phyloP scores from a whole-genome alignment of 2,329 filamentous ascomycete genomes.

The Phoma sp. region DNA sequence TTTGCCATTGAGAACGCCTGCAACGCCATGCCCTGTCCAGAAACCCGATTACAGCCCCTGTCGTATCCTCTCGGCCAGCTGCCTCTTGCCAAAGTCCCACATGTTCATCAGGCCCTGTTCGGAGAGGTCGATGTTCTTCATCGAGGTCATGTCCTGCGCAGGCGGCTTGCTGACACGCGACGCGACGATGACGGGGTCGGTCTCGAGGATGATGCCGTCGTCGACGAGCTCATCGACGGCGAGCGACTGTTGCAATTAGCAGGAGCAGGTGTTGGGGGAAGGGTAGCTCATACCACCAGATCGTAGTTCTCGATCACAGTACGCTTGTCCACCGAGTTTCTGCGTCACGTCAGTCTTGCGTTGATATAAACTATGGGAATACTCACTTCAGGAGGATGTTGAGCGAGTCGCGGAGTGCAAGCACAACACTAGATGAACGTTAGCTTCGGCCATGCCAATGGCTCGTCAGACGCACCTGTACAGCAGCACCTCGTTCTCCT shows the following conservation, averaged over 20 bases:
- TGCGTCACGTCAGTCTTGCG: slow-evolving; percentile 49
- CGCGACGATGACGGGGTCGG: slow-evolving; percentile 91
- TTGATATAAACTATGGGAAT: too few relatives aligned
- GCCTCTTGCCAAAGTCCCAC: slow-evolving; percentile 91
- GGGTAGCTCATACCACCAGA: slow-evolving; percentile 71
- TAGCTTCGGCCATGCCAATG: slow-evolving; percentile 4
- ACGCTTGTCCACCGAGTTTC: slow-evolving; percentile 95
- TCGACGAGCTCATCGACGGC: slow-evolving; percentile 81
- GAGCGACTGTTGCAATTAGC: slow-evolving; percentile 85
- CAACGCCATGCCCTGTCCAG: slow-evolving; percentile 39
- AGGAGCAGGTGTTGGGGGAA: too few relatives aligned
- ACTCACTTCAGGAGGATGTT: slow-evolving; percentile 95
- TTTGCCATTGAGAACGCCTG: slow-evolving; percentile 35
- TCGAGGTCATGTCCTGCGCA: slow-evolving; percentile 82
- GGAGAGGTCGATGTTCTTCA: slow-evolving; percentile 93
- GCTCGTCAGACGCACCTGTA: slow-evolving; percentile 73
- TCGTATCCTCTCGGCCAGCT: slow-evolving; percentile 88
- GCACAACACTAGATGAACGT: slow-evolving; percentile 70
- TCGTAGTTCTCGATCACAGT: slow-evolving; percentile 99
- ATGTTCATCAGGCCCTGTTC: slow-evolving; percentile 95
- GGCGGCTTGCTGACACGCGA: slow-evolving; percentile 92
- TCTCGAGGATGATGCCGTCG: slow-evolving; percentile 90
- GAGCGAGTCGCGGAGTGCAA: slow-evolving; percentile 88
- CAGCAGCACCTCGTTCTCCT: slow-evolving; percentile 96
- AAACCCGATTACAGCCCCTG: slow-evolving; percentile 63